These are phyloP conservation scores for Suillus ampliporus DNA, from an alignment of 768 basidiomycete genomes.

Conservation along the genomic window DNA sequence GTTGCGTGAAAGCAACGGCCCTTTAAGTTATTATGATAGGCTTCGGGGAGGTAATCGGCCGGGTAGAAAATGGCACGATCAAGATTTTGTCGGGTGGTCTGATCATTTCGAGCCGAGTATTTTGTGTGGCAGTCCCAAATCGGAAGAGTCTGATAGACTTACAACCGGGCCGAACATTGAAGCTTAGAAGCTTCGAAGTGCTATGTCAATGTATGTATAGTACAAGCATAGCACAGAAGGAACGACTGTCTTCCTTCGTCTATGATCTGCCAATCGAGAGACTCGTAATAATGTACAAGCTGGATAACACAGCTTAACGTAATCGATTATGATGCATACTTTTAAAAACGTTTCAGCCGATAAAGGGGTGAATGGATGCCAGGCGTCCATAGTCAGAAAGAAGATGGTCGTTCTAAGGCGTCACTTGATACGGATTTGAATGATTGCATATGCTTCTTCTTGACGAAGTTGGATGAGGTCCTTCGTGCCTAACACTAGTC, in stretches of 20 bases:
- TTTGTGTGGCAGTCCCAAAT: too few species aligned
- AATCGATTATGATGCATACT: not conserved
- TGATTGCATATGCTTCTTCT: constrained; percentile 58
- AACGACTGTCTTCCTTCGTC: not conserved
- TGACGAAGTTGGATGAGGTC: constrained; percentile 68
- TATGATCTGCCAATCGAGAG: too few species aligned
- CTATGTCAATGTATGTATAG: not conserved
- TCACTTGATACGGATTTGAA: constrained; percentile 49
- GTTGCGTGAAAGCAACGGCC: not conserved
- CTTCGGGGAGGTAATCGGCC: not conserved
- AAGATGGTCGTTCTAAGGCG: too few species aligned
- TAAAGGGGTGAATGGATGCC: too few species aligned
- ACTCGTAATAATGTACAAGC: too few species aligned
- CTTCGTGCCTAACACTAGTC: constrained; percentile 79
- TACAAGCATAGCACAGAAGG: not conserved
- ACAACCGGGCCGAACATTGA: too few species aligned
- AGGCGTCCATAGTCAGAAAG: too few species aligned
- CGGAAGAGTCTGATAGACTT: too few species aligned
- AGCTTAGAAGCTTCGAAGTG: too few species aligned
- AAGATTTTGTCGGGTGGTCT: not conserved
- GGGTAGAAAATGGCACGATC: constrained; percentile 8
- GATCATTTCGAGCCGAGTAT: too few species aligned
- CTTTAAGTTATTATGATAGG: not conserved
- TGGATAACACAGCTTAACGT: not conserved
- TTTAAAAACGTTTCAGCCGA: not conserved